Conservation (phyloP, 129 eudicot species). For the Flaveria trinervia region DNA sequence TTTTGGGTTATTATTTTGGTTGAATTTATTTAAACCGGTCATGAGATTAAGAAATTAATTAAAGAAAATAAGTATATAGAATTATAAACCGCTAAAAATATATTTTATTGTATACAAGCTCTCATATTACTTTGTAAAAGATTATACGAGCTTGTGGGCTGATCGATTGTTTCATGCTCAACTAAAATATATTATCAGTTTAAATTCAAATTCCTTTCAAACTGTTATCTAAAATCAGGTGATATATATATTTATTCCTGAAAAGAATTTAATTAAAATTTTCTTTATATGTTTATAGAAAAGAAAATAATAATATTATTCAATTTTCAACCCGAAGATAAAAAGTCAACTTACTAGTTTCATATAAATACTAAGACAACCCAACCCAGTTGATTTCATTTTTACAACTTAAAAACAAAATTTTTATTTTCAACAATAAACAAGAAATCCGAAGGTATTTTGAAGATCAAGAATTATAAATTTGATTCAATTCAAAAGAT, state of each 20-base stretch:
- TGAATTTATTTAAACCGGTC: no score
- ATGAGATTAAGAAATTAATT: no score
- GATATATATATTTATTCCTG: neutral
- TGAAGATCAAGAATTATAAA: constrained; percentile 25
- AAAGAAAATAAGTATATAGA: no score
- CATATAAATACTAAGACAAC: constrained; percentile 63
- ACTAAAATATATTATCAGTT: no score
- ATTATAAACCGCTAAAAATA: no score
- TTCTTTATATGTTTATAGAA: neutral
- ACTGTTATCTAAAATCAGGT: neutral
- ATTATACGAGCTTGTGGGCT: no score
- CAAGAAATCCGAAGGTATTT: constrained; percentile 25
- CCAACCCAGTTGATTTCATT: constrained; percentile 50
- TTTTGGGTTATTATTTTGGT: no score
- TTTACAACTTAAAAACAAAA: constrained; percentile 23
- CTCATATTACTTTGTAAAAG: no score
- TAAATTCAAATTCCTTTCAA: no score
- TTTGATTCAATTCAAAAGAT: constrained; percentile 30
- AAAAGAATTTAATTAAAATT: neutral
- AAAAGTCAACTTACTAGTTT: neutral
- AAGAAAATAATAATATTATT: neutral
- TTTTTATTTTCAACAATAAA: neutral
- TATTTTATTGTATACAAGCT: no score
- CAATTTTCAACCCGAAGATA: neutral
- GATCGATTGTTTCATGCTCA: no score